Evolutionary conservation across 1,139 yeast genomes (phyloP), one percentile per base, ranked within the genome.

Genomic region (Taphrina flavorubra): DNA sequence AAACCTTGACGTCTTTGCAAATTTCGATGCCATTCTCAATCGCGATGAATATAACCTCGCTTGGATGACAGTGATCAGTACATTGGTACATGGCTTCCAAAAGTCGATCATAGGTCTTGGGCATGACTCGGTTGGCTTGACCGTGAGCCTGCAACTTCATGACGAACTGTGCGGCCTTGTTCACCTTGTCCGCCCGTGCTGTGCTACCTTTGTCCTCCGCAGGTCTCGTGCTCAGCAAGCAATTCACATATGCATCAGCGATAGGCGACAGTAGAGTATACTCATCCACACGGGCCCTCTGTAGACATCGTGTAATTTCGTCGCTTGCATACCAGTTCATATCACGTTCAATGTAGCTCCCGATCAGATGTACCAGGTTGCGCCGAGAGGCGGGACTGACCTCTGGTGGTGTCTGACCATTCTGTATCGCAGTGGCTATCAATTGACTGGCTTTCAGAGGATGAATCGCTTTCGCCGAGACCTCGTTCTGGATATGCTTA

Each of bases 371-470:
- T 1, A 36, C n/a, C 8, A 63, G 67, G 14, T 31, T 47, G 25
- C 13, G 34, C 10, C 51, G 46, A 11, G 40, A 34, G 4, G 31
- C 16, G 16, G 47, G 46, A 11, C 11, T n/a, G 11, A 44, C 31
- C 37, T 63, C 67, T 8, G 67, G 67, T 25, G 67, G 55, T 4
- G 14, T 16, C n/a, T 44, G 55, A 1, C 67, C 67, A 14, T 56
- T 57, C n/a, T 34, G 40, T n/a, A 63, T 56, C 16, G 61, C 61
- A 11, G 42, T 53, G 10, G 53, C 59, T 16, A 63, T 63, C 46
- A 63, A 25, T 14, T 53, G 44, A 25, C 53, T 55, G 8, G 67
- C 67, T 39, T 63, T 63, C 31, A 63, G 42, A 5, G 67, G 67
- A 55, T 63, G 67, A 14, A 63, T 57, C 16, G 51, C n/a, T 47